These are phyloP conservation scores for Trichosanthes truncata DNA, from an alignment of 306 rosid genomes.

Conservation along the genomic window DNA sequence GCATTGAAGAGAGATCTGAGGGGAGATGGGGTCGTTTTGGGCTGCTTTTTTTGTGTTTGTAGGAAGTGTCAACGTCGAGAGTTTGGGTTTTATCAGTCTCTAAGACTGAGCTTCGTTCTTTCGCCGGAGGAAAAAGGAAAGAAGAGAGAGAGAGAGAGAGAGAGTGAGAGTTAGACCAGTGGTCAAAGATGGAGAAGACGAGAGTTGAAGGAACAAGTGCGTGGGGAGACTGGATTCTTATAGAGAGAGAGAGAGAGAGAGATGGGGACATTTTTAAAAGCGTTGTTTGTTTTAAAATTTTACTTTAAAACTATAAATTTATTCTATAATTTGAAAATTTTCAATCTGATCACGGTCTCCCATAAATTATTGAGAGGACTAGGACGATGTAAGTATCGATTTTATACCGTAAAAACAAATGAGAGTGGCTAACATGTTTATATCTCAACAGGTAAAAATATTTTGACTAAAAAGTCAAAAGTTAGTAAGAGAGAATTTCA, in stretches of 20 bases:
- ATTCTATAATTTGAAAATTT: no score
- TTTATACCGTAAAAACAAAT: no score
- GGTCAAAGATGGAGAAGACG: conserved; percentile 7
- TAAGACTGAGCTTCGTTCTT: neutral
- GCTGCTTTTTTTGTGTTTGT: no score
- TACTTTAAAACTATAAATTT: no score
- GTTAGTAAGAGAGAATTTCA: no score
- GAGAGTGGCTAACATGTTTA: no score
- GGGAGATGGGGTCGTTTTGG: neutral
- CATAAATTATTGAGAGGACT: no score
- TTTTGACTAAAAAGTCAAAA: no score
- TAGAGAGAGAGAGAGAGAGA: conserved; percentile 12
- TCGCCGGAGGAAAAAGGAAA: neutral
- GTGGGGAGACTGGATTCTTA: conserved; percentile 1
- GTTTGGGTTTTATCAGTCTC: neutral
- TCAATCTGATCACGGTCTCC: neutral
- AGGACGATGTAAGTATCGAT: no score
- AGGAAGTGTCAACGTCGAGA: conserved; percentile 3
- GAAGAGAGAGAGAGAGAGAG: neutral
- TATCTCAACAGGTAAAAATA: no score
- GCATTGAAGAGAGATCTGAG: neutral
- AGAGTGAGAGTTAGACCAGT: neutral
- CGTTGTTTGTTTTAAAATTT: neutral
- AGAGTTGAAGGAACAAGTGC: conserved; percentile 6
- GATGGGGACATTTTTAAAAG: neutral